Conservation (phyloP, 495 filamentous ascomycete genomes). For the Penicillium subrubescens region DNA sequence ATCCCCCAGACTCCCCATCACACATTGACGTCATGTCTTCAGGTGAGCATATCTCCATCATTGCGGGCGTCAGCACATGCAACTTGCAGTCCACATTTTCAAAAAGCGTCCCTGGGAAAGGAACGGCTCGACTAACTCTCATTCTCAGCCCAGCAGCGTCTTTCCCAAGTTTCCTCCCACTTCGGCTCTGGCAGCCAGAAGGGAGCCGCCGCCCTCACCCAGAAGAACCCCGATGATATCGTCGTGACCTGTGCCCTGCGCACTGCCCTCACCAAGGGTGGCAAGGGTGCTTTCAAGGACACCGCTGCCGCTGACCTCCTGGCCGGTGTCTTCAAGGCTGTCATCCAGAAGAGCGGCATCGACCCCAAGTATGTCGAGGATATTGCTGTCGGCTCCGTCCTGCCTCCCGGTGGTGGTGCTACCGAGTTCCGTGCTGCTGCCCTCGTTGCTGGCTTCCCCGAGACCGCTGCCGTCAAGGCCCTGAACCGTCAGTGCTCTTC, state of each 20-base stretch:
- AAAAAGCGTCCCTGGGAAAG: not conserved
- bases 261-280: slow-evolving; percentile 88
- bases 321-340: slow-evolving; percentile 75
- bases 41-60: slow-evolving; percentile 29
- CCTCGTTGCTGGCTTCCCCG: slow-evolving; percentile 89
- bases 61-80: slow-evolving; percentile 4
- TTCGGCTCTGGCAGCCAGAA: slow-evolving; percentile 48
- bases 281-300: slow-evolving; percentile 94
- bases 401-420: slow-evolving; percentile 90
- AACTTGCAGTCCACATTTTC: not conserved
- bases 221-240: slow-evolving; percentile 73
- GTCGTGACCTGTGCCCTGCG: slow-evolving; percentile 93
- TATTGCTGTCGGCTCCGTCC: slow-evolving; percentile 87
- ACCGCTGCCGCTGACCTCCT: slow-evolving; percentile 85
- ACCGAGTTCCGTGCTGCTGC: slow-evolving; percentile 95
- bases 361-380: slow-evolving; percentile 86
- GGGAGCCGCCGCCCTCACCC: slow-evolving; percentile 55
- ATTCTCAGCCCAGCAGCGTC: slow-evolving; percentile 57
- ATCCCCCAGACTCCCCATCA: slow-evolving; percentile 11
- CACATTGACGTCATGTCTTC: slow-evolving; percentile 47
- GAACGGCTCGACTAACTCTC: not conserved
- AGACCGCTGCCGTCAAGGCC: slow-evolving; percentile 74
- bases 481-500: slow-evolving; percentile 92
- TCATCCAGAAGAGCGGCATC: slow-evolving; percentile 83
- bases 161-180: slow-evolving; percentile 65